Percentiles rank a stretch among this genome's conserved stretches.
phyloP scores from a whole-genome alignment of 345 rosid species.

The Salix suchowensis region DNA sequence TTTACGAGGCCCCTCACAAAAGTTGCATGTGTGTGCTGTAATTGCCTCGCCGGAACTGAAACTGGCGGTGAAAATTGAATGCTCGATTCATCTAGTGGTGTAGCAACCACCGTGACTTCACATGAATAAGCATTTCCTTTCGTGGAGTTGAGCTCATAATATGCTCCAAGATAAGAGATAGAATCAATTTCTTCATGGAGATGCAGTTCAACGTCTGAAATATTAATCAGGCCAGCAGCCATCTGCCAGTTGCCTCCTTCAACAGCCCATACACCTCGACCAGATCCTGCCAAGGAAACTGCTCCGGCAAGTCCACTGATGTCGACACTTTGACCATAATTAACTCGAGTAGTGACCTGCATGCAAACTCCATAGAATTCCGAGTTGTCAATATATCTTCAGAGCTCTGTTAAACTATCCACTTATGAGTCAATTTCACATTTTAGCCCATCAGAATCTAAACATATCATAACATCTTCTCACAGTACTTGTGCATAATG shows the following conservation, averaged over 20 bases:
- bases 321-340: conserved; percentile 76
- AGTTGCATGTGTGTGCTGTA: conserved; percentile 88
- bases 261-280: conserved; percentile 77
- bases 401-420: no score
- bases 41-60: conserved; percentile 63
- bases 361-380: background rate
- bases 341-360: conserved; percentile 87
- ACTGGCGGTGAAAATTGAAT: conserved; percentile 60
- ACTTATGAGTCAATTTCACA: no score
- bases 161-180: conserved; percentile 46
- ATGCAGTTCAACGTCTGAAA: conserved; percentile 63
- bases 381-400: background rate
- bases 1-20: conserved; percentile 82
- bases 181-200: conserved; percentile 65
- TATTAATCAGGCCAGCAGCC: conserved; percentile 70
- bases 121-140: conserved; percentile 61
- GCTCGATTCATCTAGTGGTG: conserved; percentile 73
- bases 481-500: no score
- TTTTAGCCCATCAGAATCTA: no score
- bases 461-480: no score
- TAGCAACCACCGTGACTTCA: conserved; percentile 63
- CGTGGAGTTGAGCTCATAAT: conserved; percentile 79
- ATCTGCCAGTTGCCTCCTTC: conserved; percentile 97
- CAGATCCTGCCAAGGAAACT: conserved; percentile 93
- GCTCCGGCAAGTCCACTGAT: conserved; percentile 97